These are phyloP conservation scores for Kregervanrija fluxuum DNA, from an alignment of 805 yeast genomes.

Conservation along the genomic window DNA sequence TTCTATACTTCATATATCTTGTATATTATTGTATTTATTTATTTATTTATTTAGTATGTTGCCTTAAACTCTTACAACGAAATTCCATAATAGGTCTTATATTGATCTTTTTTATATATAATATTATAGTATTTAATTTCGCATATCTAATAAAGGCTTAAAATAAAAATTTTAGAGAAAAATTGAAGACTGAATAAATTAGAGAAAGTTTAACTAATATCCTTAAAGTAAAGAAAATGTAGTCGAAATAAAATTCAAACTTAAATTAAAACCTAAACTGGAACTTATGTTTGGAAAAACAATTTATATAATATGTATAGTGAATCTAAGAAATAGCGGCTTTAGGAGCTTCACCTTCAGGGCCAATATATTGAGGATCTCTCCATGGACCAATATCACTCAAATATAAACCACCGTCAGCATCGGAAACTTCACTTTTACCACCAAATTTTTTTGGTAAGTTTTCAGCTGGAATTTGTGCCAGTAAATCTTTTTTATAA, in stretches of 20 bases:
- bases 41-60: too few relatives aligned
- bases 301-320: too few relatives aligned
- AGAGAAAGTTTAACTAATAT: background rate
- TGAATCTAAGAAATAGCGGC: constrained; percentile 17
- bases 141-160: too few relatives aligned
- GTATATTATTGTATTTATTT: too few relatives aligned
- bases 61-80: too few relatives aligned
- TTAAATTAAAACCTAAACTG: background rate
- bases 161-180: background rate
- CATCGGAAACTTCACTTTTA: constrained; percentile 51
- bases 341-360: constrained; percentile 90
- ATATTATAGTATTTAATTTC: too few relatives aligned
- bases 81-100: too few relatives aligned
- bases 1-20: too few relatives aligned
- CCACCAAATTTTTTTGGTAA: constrained; percentile 93
- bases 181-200: background rate
- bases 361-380: constrained; percentile 79
- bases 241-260: background rate
- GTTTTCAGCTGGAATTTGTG: constrained; percentile 91
- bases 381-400: constrained; percentile 98
- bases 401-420: constrained; percentile 74
- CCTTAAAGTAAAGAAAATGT: background rate
- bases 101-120: too few relatives aligned
- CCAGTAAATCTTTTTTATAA: constrained; percentile 74
- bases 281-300: too few relatives aligned